Conservation (phyloP, 495 filamentous ascomycete genomes). For the Penicillium salamii region DNA sequence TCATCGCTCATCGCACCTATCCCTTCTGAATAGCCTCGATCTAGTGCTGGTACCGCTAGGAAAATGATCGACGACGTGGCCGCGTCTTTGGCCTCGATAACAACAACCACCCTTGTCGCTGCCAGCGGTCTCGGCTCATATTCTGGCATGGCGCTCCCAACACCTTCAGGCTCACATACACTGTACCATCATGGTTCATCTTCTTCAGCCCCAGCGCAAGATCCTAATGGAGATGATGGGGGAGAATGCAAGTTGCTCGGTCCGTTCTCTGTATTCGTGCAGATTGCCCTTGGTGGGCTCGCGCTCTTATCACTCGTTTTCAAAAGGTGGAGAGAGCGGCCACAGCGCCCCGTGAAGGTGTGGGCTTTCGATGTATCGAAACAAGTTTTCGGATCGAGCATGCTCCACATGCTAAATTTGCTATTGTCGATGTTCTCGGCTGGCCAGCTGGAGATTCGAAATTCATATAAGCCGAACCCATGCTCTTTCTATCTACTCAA, state of each 20-base stretch:
- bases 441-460: slow-evolving; percentile 62
- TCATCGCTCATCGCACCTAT: neutral
- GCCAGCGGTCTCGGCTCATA: slow-evolving; percentile 7
- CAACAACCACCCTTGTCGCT: slow-evolving; percentile 21
- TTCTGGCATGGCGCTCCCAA: slow-evolving; percentile 4
- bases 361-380: slow-evolving; percentile 98
- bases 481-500: slow-evolving; percentile 96
- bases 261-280: slow-evolving; percentile 82
- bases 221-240: slow-evolving; percentile 35
- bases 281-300: slow-evolving; percentile 79
- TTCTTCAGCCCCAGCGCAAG: slow-evolving; percentile 5
- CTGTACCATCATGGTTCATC: slow-evolving; percentile 18
- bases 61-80: slow-evolving; percentile 8
- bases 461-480: slow-evolving; percentile 76
- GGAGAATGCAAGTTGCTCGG: slow-evolving; percentile 83
- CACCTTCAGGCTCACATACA: slow-evolving; percentile 8
- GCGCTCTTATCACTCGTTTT: slow-evolving; percentile 84
- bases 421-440: slow-evolving; percentile 93
- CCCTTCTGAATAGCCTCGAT: neutral
- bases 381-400: slow-evolving; percentile 89
- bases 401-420: slow-evolving; percentile 88
- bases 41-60: neutral
- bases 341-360: slow-evolving; percentile 86
- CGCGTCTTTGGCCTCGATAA: slow-evolving; percentile 15
- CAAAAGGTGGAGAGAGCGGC: slow-evolving; percentile 88